Evolutionary conservation across 1,284 basidiomycete genomes (phyloP), one percentile per base, ranked within the genome.

Genomic region (Cerioporus squamosus): DNA sequence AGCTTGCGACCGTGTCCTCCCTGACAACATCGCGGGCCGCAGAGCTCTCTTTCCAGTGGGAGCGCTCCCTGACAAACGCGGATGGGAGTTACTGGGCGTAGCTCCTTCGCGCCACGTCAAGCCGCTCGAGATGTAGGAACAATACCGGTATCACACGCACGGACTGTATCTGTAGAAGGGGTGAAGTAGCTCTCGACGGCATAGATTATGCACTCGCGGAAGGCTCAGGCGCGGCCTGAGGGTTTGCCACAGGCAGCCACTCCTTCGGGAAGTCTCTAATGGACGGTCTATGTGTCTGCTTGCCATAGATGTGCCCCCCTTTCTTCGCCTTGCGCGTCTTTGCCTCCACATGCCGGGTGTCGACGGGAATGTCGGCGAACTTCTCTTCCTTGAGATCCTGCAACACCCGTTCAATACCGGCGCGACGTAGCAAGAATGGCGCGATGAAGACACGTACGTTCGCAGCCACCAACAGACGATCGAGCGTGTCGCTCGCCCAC

Each of bases 401-500:
- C 50, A 44, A 18, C 22, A 48, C 33, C 33, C 33, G 33, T 12
- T 36, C 33, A 36, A 12, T 10, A 36, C 12, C 6, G 12, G 33
- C 33, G 12, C 3, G 14, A 12, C 33, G 33, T 12, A 12, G 10
- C 33, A 36, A 36, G 10, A 10, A 36, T 36, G 6, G 33, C 44
- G 44, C 24, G n/a, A 31, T 6, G 24, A 44, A 46, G 52, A 54
- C 17, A 81, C 85, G 62, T 65, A 95, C 94, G 72, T 95, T 95
- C 14, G 93, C 91, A 66, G 88, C 86, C 14, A 74, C 75, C 60
- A 95, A 73, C 40, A 96, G 75, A 60, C 81, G 76, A 68, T 94
- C 89, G 51, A 96, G 72, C 10, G 85, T 81, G 68, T 95, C 93
- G 66, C 89, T 90, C 22, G 87, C 88, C 87, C 90, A 93, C 72